phyloP scores from a whole-genome alignment of 768 basidiomycete species.

The Amanita jacksonii region DNA sequence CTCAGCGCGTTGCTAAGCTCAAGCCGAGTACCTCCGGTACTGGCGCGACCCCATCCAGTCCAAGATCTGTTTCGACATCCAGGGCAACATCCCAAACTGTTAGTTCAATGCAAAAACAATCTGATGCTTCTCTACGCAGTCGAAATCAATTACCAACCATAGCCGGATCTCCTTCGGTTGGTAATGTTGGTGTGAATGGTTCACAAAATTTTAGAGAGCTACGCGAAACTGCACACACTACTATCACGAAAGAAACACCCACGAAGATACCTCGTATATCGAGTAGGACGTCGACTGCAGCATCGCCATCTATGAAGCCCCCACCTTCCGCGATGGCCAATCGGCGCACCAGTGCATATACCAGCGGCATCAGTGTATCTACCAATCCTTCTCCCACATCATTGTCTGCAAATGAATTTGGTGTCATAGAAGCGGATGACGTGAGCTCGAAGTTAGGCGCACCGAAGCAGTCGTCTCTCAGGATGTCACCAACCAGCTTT shows the following conservation, averaged over 20 bases:
- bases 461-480: conserved; percentile 44
- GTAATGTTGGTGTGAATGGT: conserved; percentile 40
- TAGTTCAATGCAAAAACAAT: conserved; percentile 82
- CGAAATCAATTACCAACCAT: conserved; percentile 82
- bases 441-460: conserved; percentile 35
- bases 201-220: conserved; percentile 42
- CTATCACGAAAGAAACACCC: conserved; percentile 71
- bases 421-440: conserved; percentile 60
- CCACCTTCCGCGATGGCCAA: conserved; percentile 37
- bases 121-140: conserved; percentile 69
- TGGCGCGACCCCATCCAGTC: conserved; percentile 25
- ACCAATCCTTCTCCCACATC: conserved; percentile 56
- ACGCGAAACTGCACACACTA: conserved; percentile 37
- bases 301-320: conserved; percentile 62
- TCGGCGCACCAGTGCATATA: conserved; percentile 49
- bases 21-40: conserved; percentile 44
- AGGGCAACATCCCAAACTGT: conserved; percentile 73
- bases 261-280: conserved; percentile 92
- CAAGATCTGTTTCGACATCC: conserved; percentile 43
- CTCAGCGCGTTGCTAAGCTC: conserved; percentile 77
- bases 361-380: conserved; percentile 34
- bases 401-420: conserved; percentile 61
- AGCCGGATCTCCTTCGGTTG: conserved; percentile 88
- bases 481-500: conserved; percentile 54
- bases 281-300: conserved; percentile 67